Evolutionary conservation across 371 early-diverging fungal species (phyloP), one percentile per base, ranked within the genome.

Genomic region (Chytridium lagenaria): DNA sequence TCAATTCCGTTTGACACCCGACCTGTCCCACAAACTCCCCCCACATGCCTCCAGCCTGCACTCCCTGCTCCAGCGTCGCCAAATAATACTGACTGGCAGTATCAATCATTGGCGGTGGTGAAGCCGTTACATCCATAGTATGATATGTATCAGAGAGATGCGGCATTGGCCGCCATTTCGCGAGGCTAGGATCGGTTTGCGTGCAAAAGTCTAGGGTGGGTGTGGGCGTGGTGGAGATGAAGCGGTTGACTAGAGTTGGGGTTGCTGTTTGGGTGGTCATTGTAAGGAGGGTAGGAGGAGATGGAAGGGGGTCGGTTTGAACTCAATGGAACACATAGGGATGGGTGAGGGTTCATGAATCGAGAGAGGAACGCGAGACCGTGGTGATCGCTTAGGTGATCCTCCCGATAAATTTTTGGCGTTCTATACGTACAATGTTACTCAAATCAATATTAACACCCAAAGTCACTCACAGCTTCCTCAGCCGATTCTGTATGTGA

Each of bases 401-500:
- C n/a, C n/a, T n/a, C n/a, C n/a, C n/a, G n/a, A n/a, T n/a, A n/a
- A n/a, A n/a, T n/a, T n/a, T n/a, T n/a, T n/a, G n/a, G n/a, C n/a
- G n/a, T n/a, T n/a, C n/a, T n/a, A n/a, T n/a, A n/a, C n/a, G n/a
- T n/a, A n/a, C n/a, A n/a, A n/a, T n/a, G n/a, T n/a, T n/a, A n/a
- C n/a, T n/a, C n/a, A n/a, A n/a, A n/a, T n/a, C n/a, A n/a, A n/a
- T n/a, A n/a, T n/a, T n/a, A n/a, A 44, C 44, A 12, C 19, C 19
- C 7, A 44, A 44, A 44, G 44, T 19, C 7, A 44, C 44, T 7
- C 19, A 31, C 61, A 61, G 30, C 34, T 37, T 61, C 61, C 31
- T 61, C 61, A 2, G 61, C 23, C 3, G 61, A 61, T 16, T 61
- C 61, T 3, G 61, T 61, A 16, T 61, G 61, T 15, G 61, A 61